Percentiles rank a stretch among this genome's conserved stretches.
Evolutionary conservation across 1,284 basidiomycete species (phyloP).

Genomic region (Rhodotorula sp.): DNA sequence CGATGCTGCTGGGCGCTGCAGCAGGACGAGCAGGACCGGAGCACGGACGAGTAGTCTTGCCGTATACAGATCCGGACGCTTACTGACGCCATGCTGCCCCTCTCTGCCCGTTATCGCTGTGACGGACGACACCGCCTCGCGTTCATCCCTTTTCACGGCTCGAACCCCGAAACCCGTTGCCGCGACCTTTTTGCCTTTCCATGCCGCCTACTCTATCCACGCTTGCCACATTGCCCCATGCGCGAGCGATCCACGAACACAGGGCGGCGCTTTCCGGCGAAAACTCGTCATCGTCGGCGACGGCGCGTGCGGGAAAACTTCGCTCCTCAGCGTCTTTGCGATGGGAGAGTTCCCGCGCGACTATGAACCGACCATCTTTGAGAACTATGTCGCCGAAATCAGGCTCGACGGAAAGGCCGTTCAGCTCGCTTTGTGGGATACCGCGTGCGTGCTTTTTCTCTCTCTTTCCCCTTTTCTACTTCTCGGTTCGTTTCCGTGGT

Average conservation of each 20-base stretch:
- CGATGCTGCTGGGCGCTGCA: no score
- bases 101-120: no score
- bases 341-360: constrained; percentile 82
- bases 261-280: constrained; percentile 20
- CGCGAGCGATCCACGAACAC: neutral
- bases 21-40: no score
- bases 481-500: neutral
- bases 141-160: no score
- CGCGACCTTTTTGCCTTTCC: neutral
- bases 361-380: constrained; percentile 47
- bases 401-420: constrained; percentile 94
- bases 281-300: constrained; percentile 53
- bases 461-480: neutral
- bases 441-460: constrained; percentile 65
- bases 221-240: neutral
- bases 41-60: no score
- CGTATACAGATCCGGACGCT: no score
- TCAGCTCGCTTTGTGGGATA: constrained; percentile 94
- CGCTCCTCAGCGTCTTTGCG: constrained; percentile 81
- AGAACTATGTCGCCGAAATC: constrained; percentile 96
- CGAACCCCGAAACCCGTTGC: no score
- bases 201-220: neutral
- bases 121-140: no score
- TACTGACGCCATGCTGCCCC: no score
- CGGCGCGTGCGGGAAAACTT: constrained; percentile 65